Conservation (phyloP, 202 grass and related monocot species). For the Zoysia matrella region DNA sequence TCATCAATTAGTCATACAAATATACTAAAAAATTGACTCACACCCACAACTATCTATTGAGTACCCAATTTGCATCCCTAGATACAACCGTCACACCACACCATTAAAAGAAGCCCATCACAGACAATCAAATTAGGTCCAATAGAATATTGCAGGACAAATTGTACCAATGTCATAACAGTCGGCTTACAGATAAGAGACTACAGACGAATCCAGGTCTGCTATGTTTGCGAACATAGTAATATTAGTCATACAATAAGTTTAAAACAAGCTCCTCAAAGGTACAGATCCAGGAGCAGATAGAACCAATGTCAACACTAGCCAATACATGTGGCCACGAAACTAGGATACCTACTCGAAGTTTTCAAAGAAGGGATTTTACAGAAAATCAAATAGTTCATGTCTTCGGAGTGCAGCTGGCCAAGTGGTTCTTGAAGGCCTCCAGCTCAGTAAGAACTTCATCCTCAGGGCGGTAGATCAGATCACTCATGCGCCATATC, state of each 20-base stretch:
- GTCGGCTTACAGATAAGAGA: not conserved
- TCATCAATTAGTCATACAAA: too few species aligned
- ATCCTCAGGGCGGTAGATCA: too few species aligned
- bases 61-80: too few species aligned
- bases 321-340: too few species aligned
- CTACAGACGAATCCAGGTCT: conserved; percentile 36
- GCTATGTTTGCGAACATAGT: conserved; percentile 8
- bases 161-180: conserved; percentile 37
- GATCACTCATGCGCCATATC: conserved; percentile 63
- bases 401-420: too few species aligned
- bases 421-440: too few species aligned
- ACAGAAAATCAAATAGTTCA: conserved; percentile 51
- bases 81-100: not conserved
- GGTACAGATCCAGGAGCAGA: conserved; percentile 28
- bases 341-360: too few species aligned
- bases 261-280: conserved; percentile 37
- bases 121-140: conserved; percentile 19
- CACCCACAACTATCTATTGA: too few species aligned
- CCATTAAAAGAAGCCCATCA: not conserved
- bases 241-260: conserved; percentile 31
- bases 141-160: conserved; percentile 28
- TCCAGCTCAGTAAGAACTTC: too few species aligned
- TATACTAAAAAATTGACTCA: too few species aligned
- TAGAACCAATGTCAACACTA: conserved; percentile 29
- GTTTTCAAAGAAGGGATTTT: not conserved